These are phyloP conservation scores for Tetrahymena malaccensis DNA, from an alignment of 73 alveolate genomes.

Conservation along the genomic window DNA sequence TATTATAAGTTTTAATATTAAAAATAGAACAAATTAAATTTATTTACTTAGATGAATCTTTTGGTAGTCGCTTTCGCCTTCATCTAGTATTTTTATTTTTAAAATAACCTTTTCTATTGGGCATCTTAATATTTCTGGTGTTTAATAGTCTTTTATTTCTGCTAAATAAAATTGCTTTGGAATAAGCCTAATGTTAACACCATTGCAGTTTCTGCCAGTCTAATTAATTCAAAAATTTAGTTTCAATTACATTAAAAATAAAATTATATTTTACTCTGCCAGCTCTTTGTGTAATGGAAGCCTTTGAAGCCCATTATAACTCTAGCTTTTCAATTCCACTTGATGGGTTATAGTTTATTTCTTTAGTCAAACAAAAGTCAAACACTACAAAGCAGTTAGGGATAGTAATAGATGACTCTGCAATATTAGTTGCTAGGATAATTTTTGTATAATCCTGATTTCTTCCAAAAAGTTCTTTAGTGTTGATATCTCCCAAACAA, in stretches of 20 bases:
- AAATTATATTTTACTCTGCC: conserved; percentile 60
- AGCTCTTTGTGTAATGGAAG: conserved; percentile 88
- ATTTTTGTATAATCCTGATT: conserved; percentile 70
- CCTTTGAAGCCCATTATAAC: conserved; percentile 88
- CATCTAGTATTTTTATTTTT: conserved; percentile 73
- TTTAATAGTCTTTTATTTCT: conserved; percentile 72
- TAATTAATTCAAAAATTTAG: not conserved
- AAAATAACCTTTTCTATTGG: conserved; percentile 94
- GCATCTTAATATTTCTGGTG: conserved; percentile 92
- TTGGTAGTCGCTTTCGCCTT: conserved; percentile 13
- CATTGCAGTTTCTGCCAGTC: conserved; percentile 60
- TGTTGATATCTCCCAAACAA: conserved; percentile 29
- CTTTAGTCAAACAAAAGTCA: conserved; percentile 92
- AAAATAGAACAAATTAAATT: too few species aligned
- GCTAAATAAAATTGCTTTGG: conserved; percentile 61
- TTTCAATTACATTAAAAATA: too few species aligned
- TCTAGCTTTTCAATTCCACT: conserved; percentile 74
- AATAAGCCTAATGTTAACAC: conserved; percentile 76
- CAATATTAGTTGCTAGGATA: conserved; percentile 93
- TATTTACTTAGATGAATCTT: not conserved
- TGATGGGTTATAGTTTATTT: conserved; percentile 78
- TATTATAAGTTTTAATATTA: too few species aligned
- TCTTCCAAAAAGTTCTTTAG: conserved; percentile 11
- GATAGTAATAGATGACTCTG: conserved; percentile 95
- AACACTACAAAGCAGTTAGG: conserved; percentile 88